phyloP scores from a whole-genome alignment of 2,329 filamentous ascomycete species.

The Fusarium pininemorale region DNA sequence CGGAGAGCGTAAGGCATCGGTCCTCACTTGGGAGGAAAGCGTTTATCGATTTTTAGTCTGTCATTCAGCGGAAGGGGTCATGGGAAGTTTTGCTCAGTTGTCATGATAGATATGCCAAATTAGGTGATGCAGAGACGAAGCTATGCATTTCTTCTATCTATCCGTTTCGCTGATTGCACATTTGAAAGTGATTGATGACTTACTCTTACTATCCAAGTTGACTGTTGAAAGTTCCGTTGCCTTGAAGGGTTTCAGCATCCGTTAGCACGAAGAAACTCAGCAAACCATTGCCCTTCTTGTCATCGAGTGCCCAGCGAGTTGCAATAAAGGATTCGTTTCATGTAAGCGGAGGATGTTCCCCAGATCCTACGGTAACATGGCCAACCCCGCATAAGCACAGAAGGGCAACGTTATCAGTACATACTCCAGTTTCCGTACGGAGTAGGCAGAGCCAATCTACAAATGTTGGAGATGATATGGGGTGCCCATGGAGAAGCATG shows the following conservation, averaged over 20 bases:
- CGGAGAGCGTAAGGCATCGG: neutral
- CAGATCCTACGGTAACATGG: neutral
- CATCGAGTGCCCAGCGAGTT: neutral
- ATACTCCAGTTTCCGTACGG: neutral
- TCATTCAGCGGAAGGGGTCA: neutral
- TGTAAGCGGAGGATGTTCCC: neutral
- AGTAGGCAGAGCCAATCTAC: neutral
- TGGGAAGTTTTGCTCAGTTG: neutral
- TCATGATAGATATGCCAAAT: neutral
- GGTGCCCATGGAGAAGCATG: neutral
- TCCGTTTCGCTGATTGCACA: neutral
- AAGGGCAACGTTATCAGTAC: neutral
- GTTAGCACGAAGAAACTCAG: neutral
- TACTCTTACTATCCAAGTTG: neutral
- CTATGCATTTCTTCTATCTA: neutral
- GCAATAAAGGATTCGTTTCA: neutral
- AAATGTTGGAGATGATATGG: neutral
- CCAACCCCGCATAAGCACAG: neutral
- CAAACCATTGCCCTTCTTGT: neutral
- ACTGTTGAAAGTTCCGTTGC: neutral
- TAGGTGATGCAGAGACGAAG: neutral
- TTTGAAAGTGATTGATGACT: neutral
- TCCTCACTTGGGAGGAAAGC: neutral
- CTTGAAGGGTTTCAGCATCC: neutral
- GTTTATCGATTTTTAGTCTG: neutral